Evolutionary conservation across 2,329 filamentous ascomycete species (phyloP).

Genomic region (Clonostachys rhizophaga): DNA sequence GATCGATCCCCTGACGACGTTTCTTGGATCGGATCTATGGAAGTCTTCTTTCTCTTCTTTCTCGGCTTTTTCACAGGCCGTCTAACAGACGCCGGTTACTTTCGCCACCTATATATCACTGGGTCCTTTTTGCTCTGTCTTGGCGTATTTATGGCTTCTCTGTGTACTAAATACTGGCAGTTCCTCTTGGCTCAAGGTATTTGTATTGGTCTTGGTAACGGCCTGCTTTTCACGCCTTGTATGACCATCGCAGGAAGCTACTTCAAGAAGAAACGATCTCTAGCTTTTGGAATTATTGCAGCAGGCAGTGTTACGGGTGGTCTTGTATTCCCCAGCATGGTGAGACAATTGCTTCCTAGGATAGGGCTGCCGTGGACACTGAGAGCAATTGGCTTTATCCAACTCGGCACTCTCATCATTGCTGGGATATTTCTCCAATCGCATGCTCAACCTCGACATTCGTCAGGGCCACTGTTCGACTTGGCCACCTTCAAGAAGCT

Average conservation of each 20-base stretch:
- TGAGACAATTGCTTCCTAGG: conserved; percentile 9
- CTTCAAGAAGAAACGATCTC: conserved; percentile 16
- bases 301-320: conserved; percentile 23
- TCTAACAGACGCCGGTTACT: conserved; percentile 40
- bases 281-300: conserved; percentile 24
- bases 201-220: conserved; percentile 36
- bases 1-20: conserved; percentile 25
- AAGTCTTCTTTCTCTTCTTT: conserved; percentile 34
- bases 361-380: conserved; percentile 20
- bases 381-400: conserved; percentile 19
- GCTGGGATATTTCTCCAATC: conserved; percentile 26
- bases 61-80: conserved; percentile 28
- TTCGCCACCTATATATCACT: conserved; percentile 27
- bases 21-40: conserved; percentile 37
- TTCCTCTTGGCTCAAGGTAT: conserved; percentile 37
- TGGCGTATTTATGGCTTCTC: conserved; percentile 36
- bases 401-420: conserved; percentile 17
- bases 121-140: conserved; percentile 38
- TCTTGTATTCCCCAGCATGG: conserved; percentile 21
- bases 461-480: conserved; percentile 35
- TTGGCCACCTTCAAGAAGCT: conserved; percentile 33
- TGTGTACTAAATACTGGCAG: conserved; percentile 34
- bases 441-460: conserved; percentile 27
- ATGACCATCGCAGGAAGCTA: conserved; percentile 23
- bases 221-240: conserved; percentile 30